A percentile compares a stretch with the other conserved stretches of the same genome.
Evolutionary conservation across 257 asterid species (phyloP).

Genomic region (Fraxinus pennsylvanica): DNA sequence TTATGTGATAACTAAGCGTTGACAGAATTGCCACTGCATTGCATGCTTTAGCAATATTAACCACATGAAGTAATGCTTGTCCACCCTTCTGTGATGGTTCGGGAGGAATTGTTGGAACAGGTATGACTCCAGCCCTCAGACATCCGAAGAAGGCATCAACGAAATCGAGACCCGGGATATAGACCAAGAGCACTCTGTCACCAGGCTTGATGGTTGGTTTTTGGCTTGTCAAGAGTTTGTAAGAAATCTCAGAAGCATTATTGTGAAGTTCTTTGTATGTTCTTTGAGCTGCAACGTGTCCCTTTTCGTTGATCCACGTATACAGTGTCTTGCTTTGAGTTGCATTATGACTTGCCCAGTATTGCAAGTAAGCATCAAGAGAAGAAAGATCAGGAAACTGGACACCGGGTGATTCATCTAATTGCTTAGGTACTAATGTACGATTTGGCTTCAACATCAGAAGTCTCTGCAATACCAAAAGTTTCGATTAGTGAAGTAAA

Average conservation of each 20-base stretch:
- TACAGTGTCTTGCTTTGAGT: constrained; percentile 45
- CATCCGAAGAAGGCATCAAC: constrained; percentile 73
- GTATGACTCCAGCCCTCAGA: constrained; percentile 53
- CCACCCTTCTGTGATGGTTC: constrained; percentile 60
- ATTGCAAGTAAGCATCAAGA: constrained; percentile 48
- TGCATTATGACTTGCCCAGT: constrained; percentile 54
- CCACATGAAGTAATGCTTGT: constrained; percentile 56
- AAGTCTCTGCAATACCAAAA: constrained; percentile 38
- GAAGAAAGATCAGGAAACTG: constrained; percentile 48
- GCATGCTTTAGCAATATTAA: constrained; percentile 59
- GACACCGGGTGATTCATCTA: constrained; percentile 45
- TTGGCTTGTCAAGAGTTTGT: constrained; percentile 33
- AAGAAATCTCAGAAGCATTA: constrained; percentile 51
- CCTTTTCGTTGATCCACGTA: constrained; percentile 67
- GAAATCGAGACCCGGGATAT: constrained; percentile 66
- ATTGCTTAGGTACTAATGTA: constrained; percentile 24
- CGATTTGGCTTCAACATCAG: constrained; percentile 37
- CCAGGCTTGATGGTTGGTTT: constrained; percentile 46
- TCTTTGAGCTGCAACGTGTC: constrained; percentile 45
- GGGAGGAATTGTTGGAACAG: constrained; percentile 66
- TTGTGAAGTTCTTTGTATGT: constrained; percentile 49
- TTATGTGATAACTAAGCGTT: constrained; percentile 51
- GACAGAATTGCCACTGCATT: constrained; percentile 62
- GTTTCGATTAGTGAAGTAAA: neutral
- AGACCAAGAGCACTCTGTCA: constrained; percentile 58